Evolutionary conservation across 305 asterid species (phyloP).

Genomic region (Stenogyne calaminthoides): DNA sequence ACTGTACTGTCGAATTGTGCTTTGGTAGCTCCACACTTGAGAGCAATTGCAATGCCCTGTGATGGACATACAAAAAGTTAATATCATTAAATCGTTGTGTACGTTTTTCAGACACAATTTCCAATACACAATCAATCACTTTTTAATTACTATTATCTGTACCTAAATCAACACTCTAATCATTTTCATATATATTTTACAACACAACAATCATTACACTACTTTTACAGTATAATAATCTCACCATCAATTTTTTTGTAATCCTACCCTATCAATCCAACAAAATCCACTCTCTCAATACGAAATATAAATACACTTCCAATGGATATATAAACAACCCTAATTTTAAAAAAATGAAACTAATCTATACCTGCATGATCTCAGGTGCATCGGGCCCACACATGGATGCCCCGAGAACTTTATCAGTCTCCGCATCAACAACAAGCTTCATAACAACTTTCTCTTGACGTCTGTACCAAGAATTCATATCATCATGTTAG

Average conservation of each 20-base stretch:
- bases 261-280: too few species aligned
- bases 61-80: conserved; percentile 7
- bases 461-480: conserved; percentile 75
- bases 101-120: too few species aligned
- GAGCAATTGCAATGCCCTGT: conserved; percentile 93
- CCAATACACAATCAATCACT: too few species aligned
- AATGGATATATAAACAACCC: too few species aligned
- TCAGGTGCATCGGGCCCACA: conserved; percentile 99
- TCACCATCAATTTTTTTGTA: too few species aligned
- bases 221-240: too few species aligned
- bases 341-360: background rate
- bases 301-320: background rate
- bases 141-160: too few species aligned
- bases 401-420: conserved; percentile 98
- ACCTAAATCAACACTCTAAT: too few species aligned
- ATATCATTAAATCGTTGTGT: background rate
- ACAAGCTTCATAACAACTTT: conserved; percentile 91
- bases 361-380: conserved; percentile 80
- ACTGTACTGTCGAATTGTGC: conserved; percentile 94
- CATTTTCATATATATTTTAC: too few species aligned
- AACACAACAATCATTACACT: too few species aligned
- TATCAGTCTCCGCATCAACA: conserved; percentile 87
- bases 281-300: background rate
- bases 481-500: conserved; percentile 11
- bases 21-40: conserved; percentile 99